These are phyloP conservation scores for Apiotrichum montevideense DNA, from an alignment of 1,284 basidiomycete species.

Conservation along the genomic window DNA sequence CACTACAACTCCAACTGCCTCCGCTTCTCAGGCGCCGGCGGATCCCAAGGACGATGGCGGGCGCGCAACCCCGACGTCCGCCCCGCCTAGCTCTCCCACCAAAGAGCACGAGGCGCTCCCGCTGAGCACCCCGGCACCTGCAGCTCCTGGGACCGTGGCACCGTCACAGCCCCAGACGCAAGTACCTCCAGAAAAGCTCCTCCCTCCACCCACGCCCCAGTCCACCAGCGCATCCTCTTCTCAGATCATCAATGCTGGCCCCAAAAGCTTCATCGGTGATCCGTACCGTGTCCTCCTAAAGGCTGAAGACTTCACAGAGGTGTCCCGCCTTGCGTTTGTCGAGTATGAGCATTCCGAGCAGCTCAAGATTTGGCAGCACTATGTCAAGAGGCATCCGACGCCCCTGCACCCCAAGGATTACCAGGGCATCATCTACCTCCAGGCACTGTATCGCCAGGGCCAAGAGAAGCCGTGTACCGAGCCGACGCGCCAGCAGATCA, in stretches of 20 bases:
- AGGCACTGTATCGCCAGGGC: slow-evolving; percentile 42
- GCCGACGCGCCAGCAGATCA: slow-evolving; percentile 59
- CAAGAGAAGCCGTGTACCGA: slow-evolving; percentile 50
- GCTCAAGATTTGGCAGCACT: slow-evolving; percentile 85
- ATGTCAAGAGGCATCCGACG: slow-evolving; percentile 70
- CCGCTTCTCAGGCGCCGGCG: neutral
- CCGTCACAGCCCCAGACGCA: too few relatives aligned
- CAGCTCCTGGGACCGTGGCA: too few relatives aligned
- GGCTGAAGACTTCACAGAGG: slow-evolving; percentile 56
- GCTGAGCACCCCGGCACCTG: neutral
- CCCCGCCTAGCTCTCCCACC: neutral
- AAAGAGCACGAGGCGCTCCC: slow-evolving; percentile 6
- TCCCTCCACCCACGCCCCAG: neutral
- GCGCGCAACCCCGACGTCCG: too few relatives aligned
- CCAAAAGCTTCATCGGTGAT: slow-evolving; percentile 19
- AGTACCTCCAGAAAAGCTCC: too few relatives aligned
- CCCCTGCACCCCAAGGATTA: slow-evolving; percentile 88
- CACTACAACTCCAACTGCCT: too few relatives aligned
- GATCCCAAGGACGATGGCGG: too few relatives aligned
- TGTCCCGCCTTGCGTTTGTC: slow-evolving; percentile 63
- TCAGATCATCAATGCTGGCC: neutral
- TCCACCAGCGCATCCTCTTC: neutral
- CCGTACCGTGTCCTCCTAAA: slow-evolving; percentile 37
- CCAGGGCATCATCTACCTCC: slow-evolving; percentile 63
- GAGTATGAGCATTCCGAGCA: slow-evolving; percentile 78